phyloP scores from a whole-genome alignment of 2,329 filamentous ascomycete genomes.

The Orbilia oligospora region DNA sequence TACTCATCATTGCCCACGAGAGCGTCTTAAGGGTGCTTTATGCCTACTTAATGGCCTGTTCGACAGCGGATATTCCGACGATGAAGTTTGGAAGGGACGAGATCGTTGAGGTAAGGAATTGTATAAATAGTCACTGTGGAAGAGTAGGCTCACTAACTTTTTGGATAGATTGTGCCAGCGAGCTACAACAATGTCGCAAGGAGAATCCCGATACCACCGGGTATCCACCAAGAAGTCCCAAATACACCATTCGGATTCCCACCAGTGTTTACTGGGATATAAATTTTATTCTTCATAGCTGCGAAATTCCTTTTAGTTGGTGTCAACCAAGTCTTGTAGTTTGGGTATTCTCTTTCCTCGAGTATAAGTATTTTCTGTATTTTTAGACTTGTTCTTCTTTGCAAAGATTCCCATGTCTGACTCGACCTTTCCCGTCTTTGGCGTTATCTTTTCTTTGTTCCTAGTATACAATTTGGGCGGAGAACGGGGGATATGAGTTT shows the following conservation, averaged over 20 bases:
- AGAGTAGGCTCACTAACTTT: background rate
- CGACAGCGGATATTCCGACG: conserved; percentile 91
- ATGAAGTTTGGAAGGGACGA: conserved; percentile 95
- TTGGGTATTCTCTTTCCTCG: background rate
- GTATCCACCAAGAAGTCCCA: conserved; percentile 69
- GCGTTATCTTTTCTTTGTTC: conserved; percentile 10
- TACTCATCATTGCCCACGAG: conserved; percentile 98
- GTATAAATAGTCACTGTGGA: too few relatives aligned
- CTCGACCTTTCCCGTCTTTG: conserved; percentile 5
- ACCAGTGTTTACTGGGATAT: conserved; percentile 43
- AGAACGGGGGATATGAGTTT: conserved; percentile 22
- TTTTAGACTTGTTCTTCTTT: conserved; percentile 13
- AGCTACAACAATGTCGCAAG: conserved; percentile 97
- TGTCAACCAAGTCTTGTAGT: background rate
- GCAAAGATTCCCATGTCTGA: conserved; percentile 6
- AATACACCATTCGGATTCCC: conserved; percentile 51
- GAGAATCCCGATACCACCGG: conserved; percentile 83
- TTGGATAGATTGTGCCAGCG: conserved; percentile 83
- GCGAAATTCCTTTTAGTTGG: background rate
- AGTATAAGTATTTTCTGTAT: background rate
- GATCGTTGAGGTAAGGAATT: conserved; percentile 83
- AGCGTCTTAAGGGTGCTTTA: conserved; percentile 97
- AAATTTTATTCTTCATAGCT: background rate
- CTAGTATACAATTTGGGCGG: conserved; percentile 2
- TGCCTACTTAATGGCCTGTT: conserved; percentile 98